phyloP scores from a whole-genome alignment of 495 filamentous ascomycete genomes.

The Tuber magnatum region DNA sequence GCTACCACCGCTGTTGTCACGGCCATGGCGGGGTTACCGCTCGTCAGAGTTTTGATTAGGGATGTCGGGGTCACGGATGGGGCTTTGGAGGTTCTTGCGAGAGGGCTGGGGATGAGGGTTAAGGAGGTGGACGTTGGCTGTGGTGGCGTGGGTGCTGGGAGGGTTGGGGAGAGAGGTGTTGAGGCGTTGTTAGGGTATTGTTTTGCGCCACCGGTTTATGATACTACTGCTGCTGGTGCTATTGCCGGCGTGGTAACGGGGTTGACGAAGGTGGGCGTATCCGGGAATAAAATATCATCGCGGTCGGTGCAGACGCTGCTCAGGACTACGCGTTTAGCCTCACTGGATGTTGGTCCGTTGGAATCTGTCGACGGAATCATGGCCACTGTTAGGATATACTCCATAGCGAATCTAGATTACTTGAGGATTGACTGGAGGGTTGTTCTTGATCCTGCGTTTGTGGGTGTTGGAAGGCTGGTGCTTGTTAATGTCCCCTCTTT shows the following conservation, averaged over 20 bases:
- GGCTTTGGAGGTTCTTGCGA: conserved; percentile 1
- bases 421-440: conserved; percentile 18
- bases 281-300: conserved; percentile 16
- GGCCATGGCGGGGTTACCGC: neutral
- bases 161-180: neutral
- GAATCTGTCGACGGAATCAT: conserved; percentile 9
- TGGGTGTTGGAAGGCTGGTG: conserved; percentile 22
- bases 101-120: conserved; percentile 15
- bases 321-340: conserved; percentile 17
- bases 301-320: conserved; percentile 14
- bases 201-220: conserved; percentile 34
- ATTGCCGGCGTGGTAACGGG: neutral
- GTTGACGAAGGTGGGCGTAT: conserved; percentile 25
- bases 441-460: conserved; percentile 2
- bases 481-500: conserved; percentile 15
- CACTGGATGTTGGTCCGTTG: conserved; percentile 19
- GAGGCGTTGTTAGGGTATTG: conserved; percentile 12
- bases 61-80: conserved; percentile 20
- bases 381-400: conserved; percentile 19
- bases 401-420: conserved; percentile 19
- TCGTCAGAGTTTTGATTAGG: conserved; percentile 15
- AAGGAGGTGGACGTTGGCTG: conserved; percentile 22
- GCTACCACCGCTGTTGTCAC: neutral
- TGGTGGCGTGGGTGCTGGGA: neutral
- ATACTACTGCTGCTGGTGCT: neutral